Evolutionary conservation across 2,329 filamentous ascomycete species (phyloP).

Genomic region (Paraconiothyrium sp.): DNA sequence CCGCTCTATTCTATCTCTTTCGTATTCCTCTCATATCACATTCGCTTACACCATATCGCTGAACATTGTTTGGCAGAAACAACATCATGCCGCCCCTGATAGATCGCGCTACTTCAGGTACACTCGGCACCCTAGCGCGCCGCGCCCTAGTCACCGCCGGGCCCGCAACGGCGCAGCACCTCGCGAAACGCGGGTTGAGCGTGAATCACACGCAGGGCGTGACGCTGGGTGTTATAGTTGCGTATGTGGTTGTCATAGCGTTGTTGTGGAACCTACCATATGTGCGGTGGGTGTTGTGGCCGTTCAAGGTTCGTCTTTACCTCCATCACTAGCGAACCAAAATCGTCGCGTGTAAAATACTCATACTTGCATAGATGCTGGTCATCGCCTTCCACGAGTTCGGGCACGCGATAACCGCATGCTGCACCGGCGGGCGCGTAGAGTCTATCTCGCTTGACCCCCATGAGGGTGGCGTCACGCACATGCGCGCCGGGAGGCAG

Average conservation of each 20-base stretch:
- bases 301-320: slow-evolving; percentile 72
- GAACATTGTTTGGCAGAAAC: neutral
- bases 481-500: slow-evolving; percentile 76
- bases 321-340: neutral
- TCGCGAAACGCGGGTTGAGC: slow-evolving; percentile 62
- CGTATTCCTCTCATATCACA: neutral
- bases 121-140: slow-evolving; percentile 37
- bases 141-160: slow-evolving; percentile 38
- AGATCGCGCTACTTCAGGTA: slow-evolving; percentile 15
- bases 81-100: slow-evolving; percentile 33
- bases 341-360: slow-evolving; percentile 14
- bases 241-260: slow-evolving; percentile 77
- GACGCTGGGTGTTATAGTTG: slow-evolving; percentile 75
- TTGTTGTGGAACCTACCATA: slow-evolving; percentile 83
- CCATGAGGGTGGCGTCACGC: slow-evolving; percentile 79
- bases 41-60: slow-evolving; percentile 2
- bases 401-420: slow-evolving; percentile 76
- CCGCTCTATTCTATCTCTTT: neutral
- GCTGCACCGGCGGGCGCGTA: slow-evolving; percentile 76
- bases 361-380: slow-evolving; percentile 67
- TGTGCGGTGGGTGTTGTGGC: slow-evolving; percentile 78
- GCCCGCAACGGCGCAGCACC: slow-evolving; percentile 35
- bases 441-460: slow-evolving; percentile 79
- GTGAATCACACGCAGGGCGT: slow-evolving; percentile 75
- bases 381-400: slow-evolving; percentile 86